phyloP scores from a whole-genome alignment of 2,329 filamentous ascomycete species.

The Aureobasidium sp. region DNA sequence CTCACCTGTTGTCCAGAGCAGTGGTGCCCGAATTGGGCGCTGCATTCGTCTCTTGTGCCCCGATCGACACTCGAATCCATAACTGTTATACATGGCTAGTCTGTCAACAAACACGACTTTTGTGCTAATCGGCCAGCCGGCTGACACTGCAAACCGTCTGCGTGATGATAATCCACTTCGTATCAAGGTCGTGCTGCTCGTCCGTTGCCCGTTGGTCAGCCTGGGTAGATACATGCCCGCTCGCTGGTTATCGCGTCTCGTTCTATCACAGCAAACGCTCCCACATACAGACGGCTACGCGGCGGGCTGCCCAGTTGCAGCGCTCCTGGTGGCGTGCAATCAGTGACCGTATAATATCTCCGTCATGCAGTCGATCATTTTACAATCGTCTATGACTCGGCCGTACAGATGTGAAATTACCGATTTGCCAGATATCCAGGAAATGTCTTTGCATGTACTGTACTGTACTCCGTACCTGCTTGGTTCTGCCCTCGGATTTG shows the following conservation, averaged over 20 bases:
- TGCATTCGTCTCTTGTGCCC: not conserved
- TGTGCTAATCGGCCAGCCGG: not conserved
- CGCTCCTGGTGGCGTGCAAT: constrained; percentile 3
- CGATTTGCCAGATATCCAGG: not conserved
- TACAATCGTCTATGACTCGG: constrained; percentile 8
- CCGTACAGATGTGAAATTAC: constrained; percentile 4
- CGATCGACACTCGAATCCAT: constrained; percentile 1
- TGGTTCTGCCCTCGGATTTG: not conserved
- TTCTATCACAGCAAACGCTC: constrained; percentile 4
- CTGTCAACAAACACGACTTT: constrained; percentile 5
- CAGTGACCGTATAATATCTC: not conserved
- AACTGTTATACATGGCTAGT: constrained; percentile 9
- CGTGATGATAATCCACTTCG: not conserved
- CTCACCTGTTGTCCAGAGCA: not conserved
- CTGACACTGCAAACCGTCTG: not conserved
- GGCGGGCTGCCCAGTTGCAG: not conserved
- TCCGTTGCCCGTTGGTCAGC: constrained; percentile 8
- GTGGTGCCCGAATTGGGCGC: not conserved
- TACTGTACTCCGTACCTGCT: not conserved
- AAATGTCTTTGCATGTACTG: not conserved
- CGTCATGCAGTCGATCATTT: constrained; percentile 3
- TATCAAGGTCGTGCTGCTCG: constrained; percentile 2
- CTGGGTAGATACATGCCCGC: constrained; percentile 8
- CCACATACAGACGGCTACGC: constrained; percentile 4
- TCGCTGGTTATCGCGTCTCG: constrained; percentile 9